phyloP scores from a whole-genome alignment of 331 rosid genomes.

The Malus hybrid region DNA sequence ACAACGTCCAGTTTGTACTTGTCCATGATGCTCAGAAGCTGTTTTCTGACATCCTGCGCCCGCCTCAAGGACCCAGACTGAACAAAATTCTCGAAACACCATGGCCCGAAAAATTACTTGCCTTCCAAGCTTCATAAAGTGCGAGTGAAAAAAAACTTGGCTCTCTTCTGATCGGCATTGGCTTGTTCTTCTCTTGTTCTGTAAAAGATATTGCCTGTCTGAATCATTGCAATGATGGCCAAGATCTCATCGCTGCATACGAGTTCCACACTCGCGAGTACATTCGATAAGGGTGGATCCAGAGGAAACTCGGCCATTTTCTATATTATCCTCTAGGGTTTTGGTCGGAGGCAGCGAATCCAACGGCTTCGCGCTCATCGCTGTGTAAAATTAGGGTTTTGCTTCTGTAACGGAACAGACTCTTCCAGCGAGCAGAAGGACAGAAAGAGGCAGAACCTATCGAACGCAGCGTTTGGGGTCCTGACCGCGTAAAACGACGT shows the following conservation, averaged over 20 bases:
- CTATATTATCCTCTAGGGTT: constrained; percentile 7
- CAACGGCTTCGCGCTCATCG: constrained; percentile 21
- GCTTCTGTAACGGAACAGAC: not conserved
- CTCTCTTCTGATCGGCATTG: constrained; percentile 92
- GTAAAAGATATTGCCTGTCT: constrained; percentile 78
- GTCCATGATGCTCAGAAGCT: constrained; percentile 83
- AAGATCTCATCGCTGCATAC: too few relatives aligned
- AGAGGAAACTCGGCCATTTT: constrained; percentile 90
- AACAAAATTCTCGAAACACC: constrained; percentile 92
- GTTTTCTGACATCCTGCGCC: constrained; percentile 94
- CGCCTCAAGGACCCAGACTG: constrained; percentile 85
- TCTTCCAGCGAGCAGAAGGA: not conserved
- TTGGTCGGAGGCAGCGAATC: constrained; percentile 32
- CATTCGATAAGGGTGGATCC: constrained; percentile 91
- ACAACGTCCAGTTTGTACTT: constrained; percentile 85
- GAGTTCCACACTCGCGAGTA: too few relatives aligned
- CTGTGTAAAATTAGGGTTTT: constrained; percentile 19
- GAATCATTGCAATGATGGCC: constrained; percentile 56
- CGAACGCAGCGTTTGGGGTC: not conserved
- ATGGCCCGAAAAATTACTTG: constrained; percentile 80
- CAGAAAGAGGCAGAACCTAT: not conserved
- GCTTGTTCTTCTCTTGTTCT: constrained; percentile 94
- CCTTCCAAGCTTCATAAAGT: constrained; percentile 94
- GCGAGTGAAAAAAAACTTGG: constrained; percentile 84
- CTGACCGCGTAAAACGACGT: not conserved